Evolutionary conservation across 352 stramenopile species (phyloP).

Genomic region (Pythium brassicae): DNA sequence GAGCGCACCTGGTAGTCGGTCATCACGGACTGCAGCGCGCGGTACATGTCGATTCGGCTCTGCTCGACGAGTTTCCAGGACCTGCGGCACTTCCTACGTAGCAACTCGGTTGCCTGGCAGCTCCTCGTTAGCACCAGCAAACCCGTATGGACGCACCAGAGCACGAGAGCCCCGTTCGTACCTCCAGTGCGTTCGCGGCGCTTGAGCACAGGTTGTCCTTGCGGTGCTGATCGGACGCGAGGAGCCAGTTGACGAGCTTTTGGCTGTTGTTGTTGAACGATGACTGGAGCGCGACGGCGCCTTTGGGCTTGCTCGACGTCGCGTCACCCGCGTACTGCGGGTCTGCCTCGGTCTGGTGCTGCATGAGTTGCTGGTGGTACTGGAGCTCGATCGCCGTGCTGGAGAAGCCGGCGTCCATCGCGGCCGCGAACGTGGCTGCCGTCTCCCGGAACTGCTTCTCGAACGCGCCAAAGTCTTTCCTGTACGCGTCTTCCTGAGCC

Average conservation of each 20-base stretch:
- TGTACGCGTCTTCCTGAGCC: conserved; percentile 66
- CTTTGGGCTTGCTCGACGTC: conserved; percentile 1
- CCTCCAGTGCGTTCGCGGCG: conserved; percentile 57
- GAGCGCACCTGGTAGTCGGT: conserved; percentile 70
- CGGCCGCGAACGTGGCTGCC: conserved; percentile 45
- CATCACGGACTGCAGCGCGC: conserved; percentile 58
- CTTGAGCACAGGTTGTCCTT: conserved; percentile 65
- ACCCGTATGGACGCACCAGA: not conserved
- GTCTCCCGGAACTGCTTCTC: conserved; percentile 75
- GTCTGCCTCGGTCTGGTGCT: conserved; percentile 27
- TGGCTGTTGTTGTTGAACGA: conserved; percentile 57
- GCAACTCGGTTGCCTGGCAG: conserved; percentile 50
- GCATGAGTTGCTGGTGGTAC: conserved; percentile 45
- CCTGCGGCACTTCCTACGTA: conserved; percentile 54
- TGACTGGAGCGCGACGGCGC: conserved; percentile 21
- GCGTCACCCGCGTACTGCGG: conserved; percentile 4
- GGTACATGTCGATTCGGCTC: conserved; percentile 64
- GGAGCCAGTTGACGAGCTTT: conserved; percentile 79
- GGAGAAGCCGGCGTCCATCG: conserved; percentile 74
- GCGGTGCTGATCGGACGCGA: conserved; percentile 58
- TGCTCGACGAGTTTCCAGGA: conserved; percentile 62
- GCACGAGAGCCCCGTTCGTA: conserved; percentile 7
- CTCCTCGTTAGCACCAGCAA: not conserved
- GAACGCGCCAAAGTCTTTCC: conserved; percentile 60
- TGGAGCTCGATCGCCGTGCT: conserved; percentile 66